Percentiles rank a stretch among this genome's conserved stretches.
Conservation (phyloP, 768 basidiomycete genomes). For the Tephrocybe sp. region DNA sequence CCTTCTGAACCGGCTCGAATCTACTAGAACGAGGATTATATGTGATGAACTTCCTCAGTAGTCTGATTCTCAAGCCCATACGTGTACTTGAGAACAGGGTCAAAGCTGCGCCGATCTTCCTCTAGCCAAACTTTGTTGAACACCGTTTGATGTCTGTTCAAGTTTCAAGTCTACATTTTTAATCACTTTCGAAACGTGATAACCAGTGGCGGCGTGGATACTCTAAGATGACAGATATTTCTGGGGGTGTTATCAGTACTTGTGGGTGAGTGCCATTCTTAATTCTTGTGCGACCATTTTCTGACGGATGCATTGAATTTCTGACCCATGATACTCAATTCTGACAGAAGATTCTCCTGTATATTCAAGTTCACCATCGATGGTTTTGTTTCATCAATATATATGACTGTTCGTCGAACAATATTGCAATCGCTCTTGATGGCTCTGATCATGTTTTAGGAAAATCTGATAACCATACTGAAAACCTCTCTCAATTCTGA, state of each 20-base stretch:
- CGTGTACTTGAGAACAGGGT: background rate
- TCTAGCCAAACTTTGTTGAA: background rate
- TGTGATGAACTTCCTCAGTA: background rate
- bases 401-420: background rate
- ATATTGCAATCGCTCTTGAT: background rate
- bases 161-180: background rate
- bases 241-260: no score
- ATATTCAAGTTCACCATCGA: background rate
- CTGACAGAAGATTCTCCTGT: conserved; percentile 8
- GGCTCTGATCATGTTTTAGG: background rate
- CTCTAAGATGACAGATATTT: no score
- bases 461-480: background rate
- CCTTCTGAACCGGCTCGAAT: conserved; percentile 1
- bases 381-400: background rate
- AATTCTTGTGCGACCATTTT: no score
- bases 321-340: no score
- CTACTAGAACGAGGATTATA: background rate
- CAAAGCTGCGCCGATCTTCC: background rate
- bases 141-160: background rate
- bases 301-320: no score
- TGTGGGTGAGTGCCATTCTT: no score
- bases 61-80: background rate
- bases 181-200: background rate
- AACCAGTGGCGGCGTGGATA: no score
- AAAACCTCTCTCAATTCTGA: background rate